phyloP scores from a whole-genome alignment of 352 stramenopile species.

The Elongisporangium anandrum region DNA sequence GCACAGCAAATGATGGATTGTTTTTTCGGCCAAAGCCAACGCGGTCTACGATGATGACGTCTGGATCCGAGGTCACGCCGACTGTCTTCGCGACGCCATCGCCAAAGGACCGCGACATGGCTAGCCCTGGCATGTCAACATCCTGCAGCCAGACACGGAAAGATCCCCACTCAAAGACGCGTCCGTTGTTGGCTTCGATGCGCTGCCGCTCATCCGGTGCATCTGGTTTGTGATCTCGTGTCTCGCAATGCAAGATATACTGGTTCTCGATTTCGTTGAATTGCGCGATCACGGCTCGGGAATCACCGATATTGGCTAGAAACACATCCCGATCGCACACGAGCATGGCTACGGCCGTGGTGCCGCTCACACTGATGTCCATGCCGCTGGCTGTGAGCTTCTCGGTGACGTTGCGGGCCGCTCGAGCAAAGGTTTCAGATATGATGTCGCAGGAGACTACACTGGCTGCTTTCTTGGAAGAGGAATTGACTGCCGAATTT shows the following conservation, averaged over 20 bases:
- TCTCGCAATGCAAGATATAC: slow-evolving; percentile 59
- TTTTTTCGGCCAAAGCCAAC: slow-evolving; percentile 17
- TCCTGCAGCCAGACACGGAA: slow-evolving; percentile 83
- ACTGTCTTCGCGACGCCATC: slow-evolving; percentile 77
- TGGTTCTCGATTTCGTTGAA: slow-evolving; percentile 22
- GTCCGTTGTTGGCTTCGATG: slow-evolving; percentile 66
- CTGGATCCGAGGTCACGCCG: slow-evolving; percentile 67
- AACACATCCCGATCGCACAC: slow-evolving; percentile 58
- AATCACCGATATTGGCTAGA: slow-evolving; percentile 74
- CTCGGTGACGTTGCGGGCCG: slow-evolving; percentile 31
- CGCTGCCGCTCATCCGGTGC: slow-evolving; percentile 53
- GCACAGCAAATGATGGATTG: slow-evolving; percentile 52
- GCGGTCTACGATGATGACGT: slow-evolving; percentile 44
- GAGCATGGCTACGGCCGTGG: slow-evolving; percentile 62
- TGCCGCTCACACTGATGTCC: slow-evolving; percentile 76
- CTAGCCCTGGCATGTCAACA: slow-evolving; percentile 78
- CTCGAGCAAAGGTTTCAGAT: slow-evolving; percentile 47
- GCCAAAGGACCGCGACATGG: slow-evolving; percentile 81
- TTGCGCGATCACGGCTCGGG: slow-evolving; percentile 51
- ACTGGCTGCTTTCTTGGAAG: slow-evolving; percentile 4
- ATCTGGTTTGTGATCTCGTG: slow-evolving; percentile 80
- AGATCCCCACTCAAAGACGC: slow-evolving; percentile 78
- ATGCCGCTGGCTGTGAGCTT: slow-evolving; percentile 41
- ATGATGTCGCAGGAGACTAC: slow-evolving; percentile 35
- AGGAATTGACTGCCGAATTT: neutral